These are phyloP conservation scores for Podaxis pistillaris DNA, from an alignment of 768 basidiomycete species.

Conservation along the genomic window DNA sequence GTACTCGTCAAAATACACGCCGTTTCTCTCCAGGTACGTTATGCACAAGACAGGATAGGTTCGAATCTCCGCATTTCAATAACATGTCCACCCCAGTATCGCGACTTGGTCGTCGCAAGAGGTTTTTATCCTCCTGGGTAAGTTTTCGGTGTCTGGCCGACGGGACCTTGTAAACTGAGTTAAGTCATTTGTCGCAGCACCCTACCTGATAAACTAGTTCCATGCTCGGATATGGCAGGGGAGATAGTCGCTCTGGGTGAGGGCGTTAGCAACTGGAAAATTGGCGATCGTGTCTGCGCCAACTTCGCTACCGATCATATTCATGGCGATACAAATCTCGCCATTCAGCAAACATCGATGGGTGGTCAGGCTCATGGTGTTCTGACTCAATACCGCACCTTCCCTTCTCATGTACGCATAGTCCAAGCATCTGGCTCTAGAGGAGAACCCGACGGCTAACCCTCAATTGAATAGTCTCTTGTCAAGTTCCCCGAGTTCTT, in stretches of 20 bases:
- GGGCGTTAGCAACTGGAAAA: constrained; percentile 46
- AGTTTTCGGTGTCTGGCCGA: background rate
- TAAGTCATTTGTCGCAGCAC: constrained; percentile 7
- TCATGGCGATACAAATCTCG: constrained; percentile 38
- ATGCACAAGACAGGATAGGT: background rate
- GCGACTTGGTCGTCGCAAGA: constrained; percentile 46
- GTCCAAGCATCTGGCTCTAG: background rate
- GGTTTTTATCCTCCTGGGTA: constrained; percentile 33
- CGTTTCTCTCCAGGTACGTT: constrained; percentile 50
- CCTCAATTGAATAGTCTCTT: constrained; percentile 33
- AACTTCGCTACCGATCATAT: constrained; percentile 52
- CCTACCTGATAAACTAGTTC: constrained; percentile 27
- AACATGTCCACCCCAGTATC: constrained; percentile 31
- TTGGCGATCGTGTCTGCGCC: constrained; percentile 55
- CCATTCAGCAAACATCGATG: constrained; percentile 33
- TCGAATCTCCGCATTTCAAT: background rate
- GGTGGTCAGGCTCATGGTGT: constrained; percentile 53
- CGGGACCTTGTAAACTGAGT: background rate
- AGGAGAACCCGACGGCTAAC: background rate
- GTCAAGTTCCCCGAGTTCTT: constrained; percentile 55
- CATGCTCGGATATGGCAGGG: constrained; percentile 56
- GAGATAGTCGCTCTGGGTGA: constrained; percentile 49
- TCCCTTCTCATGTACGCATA: constrained; percentile 23
- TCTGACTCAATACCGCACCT: constrained; percentile 50
- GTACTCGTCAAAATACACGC: constrained; percentile 56